Percentiles rank a stretch among this genome's conserved stretches.
Conservation (phyloP, 306 rosid genomes). For the Argentina anserina region DNA sequence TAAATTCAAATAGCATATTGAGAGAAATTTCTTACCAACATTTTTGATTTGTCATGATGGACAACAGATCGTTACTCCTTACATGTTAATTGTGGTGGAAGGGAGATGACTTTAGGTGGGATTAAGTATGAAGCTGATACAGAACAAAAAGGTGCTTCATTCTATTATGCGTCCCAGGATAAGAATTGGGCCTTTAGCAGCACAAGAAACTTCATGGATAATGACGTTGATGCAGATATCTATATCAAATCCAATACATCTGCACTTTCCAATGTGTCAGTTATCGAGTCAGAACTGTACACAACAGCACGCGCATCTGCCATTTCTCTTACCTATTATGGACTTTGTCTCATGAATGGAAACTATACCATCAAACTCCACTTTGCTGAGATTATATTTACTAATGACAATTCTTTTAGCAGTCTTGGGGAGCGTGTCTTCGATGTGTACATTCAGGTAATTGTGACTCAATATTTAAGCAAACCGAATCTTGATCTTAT, state of each 20-base stretch:
- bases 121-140: conserved; percentile 52
- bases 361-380: conserved; percentile 76
- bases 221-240: conserved; percentile 62
- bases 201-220: conserved; percentile 91
- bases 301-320: conserved; percentile 78
- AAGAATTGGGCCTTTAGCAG: conserved; percentile 85
- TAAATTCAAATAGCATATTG: conserved; percentile 4
- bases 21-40: not conserved
- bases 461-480: not conserved
- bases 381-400: conserved; percentile 84
- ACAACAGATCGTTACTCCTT: conserved; percentile 52
- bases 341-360: conserved; percentile 74
- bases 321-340: conserved; percentile 84
- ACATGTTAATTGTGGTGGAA: conserved; percentile 84
- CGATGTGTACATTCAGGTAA: conserved; percentile 85
- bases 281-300: conserved; percentile 44
- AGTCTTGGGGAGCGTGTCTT: conserved; percentile 72
- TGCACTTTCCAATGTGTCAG: conserved; percentile 46
- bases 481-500: conserved; percentile 10
- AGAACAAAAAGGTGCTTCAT: conserved; percentile 75
- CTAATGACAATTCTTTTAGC: conserved; percentile 49
- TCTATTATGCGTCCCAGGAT: conserved; percentile 41
- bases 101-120: conserved; percentile 47
- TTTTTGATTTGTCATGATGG: conserved; percentile 1
- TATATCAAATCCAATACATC: conserved; percentile 61